Evolutionary conservation across 768 basidiomycete genomes (phyloP).

Genomic region (Pulveroboletus frians): DNA sequence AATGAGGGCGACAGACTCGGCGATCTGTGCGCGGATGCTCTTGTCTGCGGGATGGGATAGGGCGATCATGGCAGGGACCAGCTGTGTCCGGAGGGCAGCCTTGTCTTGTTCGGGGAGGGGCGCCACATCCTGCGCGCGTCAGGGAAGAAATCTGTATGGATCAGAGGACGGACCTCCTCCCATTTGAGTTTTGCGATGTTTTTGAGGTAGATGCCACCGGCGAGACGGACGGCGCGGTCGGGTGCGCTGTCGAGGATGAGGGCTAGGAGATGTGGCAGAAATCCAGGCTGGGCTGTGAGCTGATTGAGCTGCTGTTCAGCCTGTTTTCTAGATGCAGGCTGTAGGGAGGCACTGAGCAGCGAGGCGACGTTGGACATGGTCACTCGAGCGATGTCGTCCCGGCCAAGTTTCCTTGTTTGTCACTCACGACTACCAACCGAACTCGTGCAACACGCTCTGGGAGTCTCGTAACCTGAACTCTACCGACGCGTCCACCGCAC

Average conservation of each 20-base stretch:
- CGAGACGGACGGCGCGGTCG: conserved; percentile 69
- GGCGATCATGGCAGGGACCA: conserved; percentile 89
- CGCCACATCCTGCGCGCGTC: conserved; percentile 53
- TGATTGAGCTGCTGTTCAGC: conserved; percentile 74
- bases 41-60: conserved; percentile 73
- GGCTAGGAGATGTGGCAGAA: conserved; percentile 70
- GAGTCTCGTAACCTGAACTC: conserved; percentile 19
- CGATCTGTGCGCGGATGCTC: conserved; percentile 74
- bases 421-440: conserved; percentile 15
- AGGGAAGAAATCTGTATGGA: background rate
- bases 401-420: conserved; percentile 5
- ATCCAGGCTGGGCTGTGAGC: conserved; percentile 69
- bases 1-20: conserved; percentile 88
- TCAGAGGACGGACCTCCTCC: conserved; percentile 62
- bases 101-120: conserved; percentile 73
- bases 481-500: no score
- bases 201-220: conserved; percentile 89
- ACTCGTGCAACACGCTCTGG: conserved; percentile 17
- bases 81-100: conserved; percentile 59
- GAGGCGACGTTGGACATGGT: conserved; percentile 63
- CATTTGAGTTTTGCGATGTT: conserved; percentile 84
- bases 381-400: background rate
- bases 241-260: conserved; percentile 64
- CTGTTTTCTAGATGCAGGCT: conserved; percentile 64
- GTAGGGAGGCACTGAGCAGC: conserved; percentile 67